Conservation (phyloP, 768 basidiomycete genomes). For the Pleurotus pulmonarius region DNA sequence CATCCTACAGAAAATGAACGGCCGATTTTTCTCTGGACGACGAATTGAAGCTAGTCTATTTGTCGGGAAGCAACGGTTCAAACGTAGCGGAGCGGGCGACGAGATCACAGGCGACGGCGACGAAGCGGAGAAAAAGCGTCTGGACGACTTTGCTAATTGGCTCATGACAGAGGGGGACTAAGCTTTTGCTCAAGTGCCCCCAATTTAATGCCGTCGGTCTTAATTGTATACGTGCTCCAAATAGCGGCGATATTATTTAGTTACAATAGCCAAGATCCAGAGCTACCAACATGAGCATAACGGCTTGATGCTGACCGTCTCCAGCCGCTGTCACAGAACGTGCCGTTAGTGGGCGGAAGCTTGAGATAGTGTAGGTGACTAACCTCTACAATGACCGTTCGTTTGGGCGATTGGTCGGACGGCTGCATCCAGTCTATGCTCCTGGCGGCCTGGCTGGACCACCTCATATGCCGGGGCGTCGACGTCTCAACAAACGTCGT, state of each 20-base stretch:
- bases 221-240: constrained; percentile 15
- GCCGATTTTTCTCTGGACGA: constrained; percentile 85
- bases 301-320: constrained; percentile 65
- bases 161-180: constrained; percentile 77
- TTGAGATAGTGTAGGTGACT: constrained; percentile 13
- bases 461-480: constrained; percentile 22
- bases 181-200: neutral
- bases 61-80: constrained; percentile 78
- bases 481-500: constrained; percentile 65
- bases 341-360: neutral
- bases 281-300: constrained; percentile 69
- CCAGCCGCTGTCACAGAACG: constrained; percentile 52
- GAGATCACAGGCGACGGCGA: constrained; percentile 60
- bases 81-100: constrained; percentile 67
- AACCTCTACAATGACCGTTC: constrained; percentile 72
- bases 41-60: constrained; percentile 80
- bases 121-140: constrained; percentile 75
- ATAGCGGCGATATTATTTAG: constrained; percentile 17
- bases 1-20: constrained; percentile 81
- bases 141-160: constrained; percentile 90
- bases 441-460: constrained; percentile 30
- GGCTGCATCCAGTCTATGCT: constrained; percentile 46
- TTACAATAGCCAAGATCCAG: constrained; percentile 11
- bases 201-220: neutral
- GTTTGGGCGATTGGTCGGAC: constrained; percentile 39